phyloP scores from a whole-genome alignment of 176 grass and related monocot species.

The Pharus latifolius region DNA sequence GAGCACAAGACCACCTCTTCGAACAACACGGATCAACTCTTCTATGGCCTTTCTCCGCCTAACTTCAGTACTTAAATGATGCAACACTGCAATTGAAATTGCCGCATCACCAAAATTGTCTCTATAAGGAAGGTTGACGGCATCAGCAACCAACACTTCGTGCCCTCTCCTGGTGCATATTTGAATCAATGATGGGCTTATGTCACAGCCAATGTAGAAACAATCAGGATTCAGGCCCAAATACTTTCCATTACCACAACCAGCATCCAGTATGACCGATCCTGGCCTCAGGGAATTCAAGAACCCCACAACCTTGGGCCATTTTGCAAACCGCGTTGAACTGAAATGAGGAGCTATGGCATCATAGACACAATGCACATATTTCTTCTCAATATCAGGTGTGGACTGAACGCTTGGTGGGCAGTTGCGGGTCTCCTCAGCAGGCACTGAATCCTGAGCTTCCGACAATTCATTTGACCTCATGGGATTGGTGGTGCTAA shows the following conservation, averaged over 20 bases:
- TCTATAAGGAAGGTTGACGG: slow-evolving; percentile 83
- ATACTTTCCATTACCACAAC: slow-evolving; percentile 96
- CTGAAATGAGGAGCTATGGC: slow-evolving; percentile 97
- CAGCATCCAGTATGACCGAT: slow-evolving; percentile 73
- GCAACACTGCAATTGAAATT: slow-evolving; percentile 89
- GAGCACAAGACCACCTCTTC: slow-evolving; percentile 71
- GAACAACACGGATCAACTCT: slow-evolving; percentile 79
- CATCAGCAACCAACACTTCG: slow-evolving; percentile 89
- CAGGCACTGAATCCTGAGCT: not conserved
- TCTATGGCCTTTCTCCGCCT: slow-evolving; percentile 82
- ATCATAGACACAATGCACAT: slow-evolving; percentile 79
- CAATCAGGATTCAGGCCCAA: slow-evolving; percentile 75
- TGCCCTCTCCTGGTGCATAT: slow-evolving; percentile 70
- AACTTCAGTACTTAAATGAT: slow-evolving; percentile 81
- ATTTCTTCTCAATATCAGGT: slow-evolving; percentile 85
- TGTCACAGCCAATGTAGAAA: slow-evolving; percentile 83
- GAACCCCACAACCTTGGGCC: slow-evolving; percentile 86
- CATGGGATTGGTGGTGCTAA: slow-evolving; percentile 3
- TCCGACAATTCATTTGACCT: not conserved
- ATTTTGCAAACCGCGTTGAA: slow-evolving; percentile 83
- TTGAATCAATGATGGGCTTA: slow-evolving; percentile 61
- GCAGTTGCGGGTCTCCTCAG: slow-evolving; percentile 6
- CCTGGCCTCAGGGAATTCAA: slow-evolving; percentile 58
- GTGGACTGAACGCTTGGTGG: slow-evolving; percentile 45
- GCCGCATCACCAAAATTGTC: slow-evolving; percentile 68